Conservation (phyloP, 1,284 basidiomycete genomes). For the Mycena citricolor region DNA sequence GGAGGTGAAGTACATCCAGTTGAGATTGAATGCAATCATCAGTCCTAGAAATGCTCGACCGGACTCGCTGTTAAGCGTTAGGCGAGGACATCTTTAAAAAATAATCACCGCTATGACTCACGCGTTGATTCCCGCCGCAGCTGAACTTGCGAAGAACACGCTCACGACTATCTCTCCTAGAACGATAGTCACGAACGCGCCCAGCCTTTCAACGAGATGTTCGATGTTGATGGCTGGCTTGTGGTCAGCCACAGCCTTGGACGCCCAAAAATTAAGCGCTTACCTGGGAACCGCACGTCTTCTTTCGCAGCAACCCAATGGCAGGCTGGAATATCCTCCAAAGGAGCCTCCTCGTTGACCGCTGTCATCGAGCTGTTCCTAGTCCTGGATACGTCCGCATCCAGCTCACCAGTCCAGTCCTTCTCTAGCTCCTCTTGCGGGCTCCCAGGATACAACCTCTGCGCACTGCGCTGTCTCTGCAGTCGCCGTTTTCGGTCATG, state of each 20-base stretch:
- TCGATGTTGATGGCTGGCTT: slow-evolving; percentile 38
- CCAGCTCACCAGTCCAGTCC: too few relatives aligned
- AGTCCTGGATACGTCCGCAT: neutral
- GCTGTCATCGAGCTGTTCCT: slow-evolving; percentile 20
- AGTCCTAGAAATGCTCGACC: slow-evolving; percentile 36
- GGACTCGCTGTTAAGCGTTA: slow-evolving; percentile 26
- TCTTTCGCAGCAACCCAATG: slow-evolving; percentile 4
- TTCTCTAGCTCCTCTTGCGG: slow-evolving; percentile 6
- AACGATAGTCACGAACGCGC: slow-evolving; percentile 38
- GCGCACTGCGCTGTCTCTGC: too few relatives aligned
- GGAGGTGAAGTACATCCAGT: slow-evolving; percentile 38
- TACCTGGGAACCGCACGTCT: slow-evolving; percentile 9
- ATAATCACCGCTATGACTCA: slow-evolving; percentile 6
- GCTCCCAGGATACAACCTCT: neutral
- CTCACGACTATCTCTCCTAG: slow-evolving; percentile 30
- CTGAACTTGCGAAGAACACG: slow-evolving; percentile 25
- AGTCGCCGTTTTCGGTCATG: slow-evolving; percentile 14
- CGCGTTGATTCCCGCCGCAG: slow-evolving; percentile 23
- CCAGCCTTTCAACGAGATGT: slow-evolving; percentile 38
- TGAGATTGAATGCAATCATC: slow-evolving; percentile 40
- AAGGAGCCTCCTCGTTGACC: slow-evolving; percentile 13
- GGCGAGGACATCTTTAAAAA: too few relatives aligned
- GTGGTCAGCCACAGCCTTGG: neutral
- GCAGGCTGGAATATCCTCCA: slow-evolving; percentile 11
- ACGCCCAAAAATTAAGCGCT: neutral